phyloP scores from a whole-genome alignment of 2,329 filamentous ascomycete species.

The Fusarium mundagurra region DNA sequence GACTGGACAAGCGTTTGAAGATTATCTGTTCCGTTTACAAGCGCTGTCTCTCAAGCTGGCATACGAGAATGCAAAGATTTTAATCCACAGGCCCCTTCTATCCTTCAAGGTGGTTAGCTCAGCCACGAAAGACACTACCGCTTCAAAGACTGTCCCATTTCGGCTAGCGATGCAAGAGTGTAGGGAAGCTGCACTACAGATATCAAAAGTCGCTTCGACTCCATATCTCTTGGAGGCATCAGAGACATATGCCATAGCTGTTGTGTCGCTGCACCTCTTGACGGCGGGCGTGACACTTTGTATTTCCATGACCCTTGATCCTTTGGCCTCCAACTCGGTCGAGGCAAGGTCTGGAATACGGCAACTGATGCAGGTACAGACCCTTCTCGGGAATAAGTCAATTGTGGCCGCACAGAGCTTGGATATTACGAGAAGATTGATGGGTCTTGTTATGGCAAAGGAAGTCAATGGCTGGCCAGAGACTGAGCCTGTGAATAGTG shows the following conservation, averaged over 20 bases:
- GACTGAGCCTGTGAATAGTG: fast-evolving
- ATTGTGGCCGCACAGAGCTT: neutral
- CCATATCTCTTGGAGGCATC: neutral
- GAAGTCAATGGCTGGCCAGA: fast-evolving
- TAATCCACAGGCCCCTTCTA: slow-evolving; percentile 39
- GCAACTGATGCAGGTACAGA: neutral
- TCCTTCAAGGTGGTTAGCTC: neutral
- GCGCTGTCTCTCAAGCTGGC: slow-evolving; percentile 46
- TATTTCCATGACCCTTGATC: neutral
- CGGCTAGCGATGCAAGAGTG: neutral
- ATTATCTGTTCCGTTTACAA: slow-evolving; percentile 44
- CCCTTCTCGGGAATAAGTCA: neutral
- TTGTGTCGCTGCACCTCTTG: neutral
- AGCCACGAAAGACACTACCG: fast-evolving
- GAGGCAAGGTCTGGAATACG: neutral
- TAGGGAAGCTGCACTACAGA: neutral
- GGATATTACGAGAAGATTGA: neutral
- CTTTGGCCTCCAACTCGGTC: fast-evolving
- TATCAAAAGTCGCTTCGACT: neutral
- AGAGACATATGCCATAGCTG: neutral
- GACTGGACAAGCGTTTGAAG: neutral
- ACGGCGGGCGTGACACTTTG: neutral
- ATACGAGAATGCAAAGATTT: slow-evolving; percentile 47
- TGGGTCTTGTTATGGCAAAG: neutral
- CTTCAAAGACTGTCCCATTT: neutral